These are phyloP conservation scores for Hammondia hammondi DNA, from an alignment of 169 alveolate species.

Conservation along the genomic window DNA sequence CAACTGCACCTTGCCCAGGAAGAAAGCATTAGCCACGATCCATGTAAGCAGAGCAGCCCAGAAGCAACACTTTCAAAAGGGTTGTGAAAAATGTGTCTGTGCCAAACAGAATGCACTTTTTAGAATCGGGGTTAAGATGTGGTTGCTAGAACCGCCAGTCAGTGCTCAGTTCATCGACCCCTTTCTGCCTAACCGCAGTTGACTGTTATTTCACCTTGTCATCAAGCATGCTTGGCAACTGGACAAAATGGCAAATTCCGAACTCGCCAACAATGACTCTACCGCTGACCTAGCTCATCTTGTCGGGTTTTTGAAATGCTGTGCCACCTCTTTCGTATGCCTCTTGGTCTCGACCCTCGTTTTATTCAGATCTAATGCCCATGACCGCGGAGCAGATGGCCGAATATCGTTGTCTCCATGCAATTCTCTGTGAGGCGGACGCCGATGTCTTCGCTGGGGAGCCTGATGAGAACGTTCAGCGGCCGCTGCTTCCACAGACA, in stretches of 20 bases:
- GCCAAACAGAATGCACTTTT: too few relatives aligned
- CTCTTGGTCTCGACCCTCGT: not conserved
- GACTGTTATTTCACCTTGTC: too few relatives aligned
- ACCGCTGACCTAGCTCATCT: too few relatives aligned
- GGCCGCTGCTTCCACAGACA: not conserved
- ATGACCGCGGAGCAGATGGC: constrained; percentile 65
- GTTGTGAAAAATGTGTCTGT: too few relatives aligned
- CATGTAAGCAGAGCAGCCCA: not conserved
- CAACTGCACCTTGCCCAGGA: constrained; percentile 52
- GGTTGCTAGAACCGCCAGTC: too few relatives aligned
- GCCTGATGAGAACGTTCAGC: not conserved
- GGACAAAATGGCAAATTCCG: too few relatives aligned
- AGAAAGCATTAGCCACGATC: not conserved
- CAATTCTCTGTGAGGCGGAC: constrained; percentile 56
- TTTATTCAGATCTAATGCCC: not conserved
- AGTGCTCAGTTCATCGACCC: too few relatives aligned
- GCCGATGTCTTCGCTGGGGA: constrained; percentile 58
- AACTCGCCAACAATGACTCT: too few relatives aligned
- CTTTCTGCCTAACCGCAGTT: too few relatives aligned
- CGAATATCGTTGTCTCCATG: constrained; percentile 54
- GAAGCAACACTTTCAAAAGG: too few relatives aligned
- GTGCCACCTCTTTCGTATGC: not conserved
- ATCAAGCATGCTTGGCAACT: too few relatives aligned
- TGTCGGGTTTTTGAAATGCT: not conserved
- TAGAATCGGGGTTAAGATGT: too few relatives aligned